Base-by-base conservation (phyloP, 345 rosid species). In the Euphorbia tirucalli region DNA sequence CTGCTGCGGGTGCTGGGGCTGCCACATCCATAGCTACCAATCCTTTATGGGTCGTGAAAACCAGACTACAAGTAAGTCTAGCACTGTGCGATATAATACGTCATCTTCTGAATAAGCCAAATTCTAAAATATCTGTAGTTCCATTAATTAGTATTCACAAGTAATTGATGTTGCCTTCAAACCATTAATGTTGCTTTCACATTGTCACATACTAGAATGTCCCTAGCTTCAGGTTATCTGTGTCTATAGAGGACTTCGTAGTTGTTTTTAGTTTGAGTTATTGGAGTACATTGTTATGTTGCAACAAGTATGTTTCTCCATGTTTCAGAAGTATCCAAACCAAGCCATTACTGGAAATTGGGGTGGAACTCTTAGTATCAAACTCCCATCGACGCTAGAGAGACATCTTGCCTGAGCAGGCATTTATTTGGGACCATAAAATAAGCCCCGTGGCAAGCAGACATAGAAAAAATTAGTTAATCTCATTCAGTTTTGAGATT, bases 11-110 rank as follows among this genome's bases (percentile, higher is more conserved):
- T 21, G 98, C 99, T 62, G 99, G 99, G 72, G 96, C 89, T 77
- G 89, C 97, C 69, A 95, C 99, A 32, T 82, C 97, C 70, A 78
- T 88, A 70, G 79, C 84, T 58, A 95, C 99, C 32, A 95, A 92
- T 78, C 99, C 99, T 52, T 81, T 95, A 69, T 95, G 99, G 99
- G 99, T 92, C 83, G 99, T 95, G 74, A 92, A 95, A 87, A 95
- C 97, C 74, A 87, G 99, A 73, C 89, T 92, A 70, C 96, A 92
- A 86, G 99, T 92, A 71, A 77, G 89, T 84, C 37, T 18, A n/a
- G 52, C 50, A 41, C 18, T 46, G 46, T 58, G 22, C 39, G 37
- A 24, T 16, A 30, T 30, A 37, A 19, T 66, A 21, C 58, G 14
- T 30, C 15, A 54, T 65, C 49, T 60, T 48, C 59, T 18, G 49